A percentile compares a stretch with the other conserved stretches of the same genome.
These are phyloP conservation scores for Apiospora rasikravindrae DNA, from an alignment of 2,329 filamentous ascomycete genomes.

Conservation along the genomic window DNA sequence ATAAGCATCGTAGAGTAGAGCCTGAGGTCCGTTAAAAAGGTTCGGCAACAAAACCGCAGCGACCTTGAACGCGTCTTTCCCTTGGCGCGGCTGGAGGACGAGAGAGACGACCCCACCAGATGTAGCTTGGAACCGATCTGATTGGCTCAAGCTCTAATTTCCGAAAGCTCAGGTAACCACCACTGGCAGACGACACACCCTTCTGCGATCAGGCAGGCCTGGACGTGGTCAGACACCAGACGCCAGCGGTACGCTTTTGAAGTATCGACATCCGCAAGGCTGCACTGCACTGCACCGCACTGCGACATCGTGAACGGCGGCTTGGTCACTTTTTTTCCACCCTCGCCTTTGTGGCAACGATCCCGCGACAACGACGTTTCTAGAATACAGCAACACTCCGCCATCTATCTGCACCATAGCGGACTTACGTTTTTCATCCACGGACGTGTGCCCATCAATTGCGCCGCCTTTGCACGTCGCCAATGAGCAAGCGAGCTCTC, in stretches of 20 bases:
- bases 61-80: constrained; percentile 12
- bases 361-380: neutral
- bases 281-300: neutral
- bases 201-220: neutral
- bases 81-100: constrained; percentile 12
- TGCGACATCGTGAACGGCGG: constrained; percentile 14
- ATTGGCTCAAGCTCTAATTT: constrained; percentile 18
- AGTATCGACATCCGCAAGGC: constrained; percentile 1
- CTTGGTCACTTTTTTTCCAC: neutral
- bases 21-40: neutral
- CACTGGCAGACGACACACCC: neutral
- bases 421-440: neutral
- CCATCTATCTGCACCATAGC: neutral
- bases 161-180: constrained; percentile 9
- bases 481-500: constrained; percentile 2
- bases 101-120: neutral
- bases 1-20: neutral
- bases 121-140: neutral
- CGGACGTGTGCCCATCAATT: neutral
- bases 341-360: neutral
- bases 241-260: neutral
- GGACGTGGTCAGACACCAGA: neutral
- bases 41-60: neutral
- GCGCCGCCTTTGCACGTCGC: constrained; percentile 1
- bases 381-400: neutral